Base-by-base conservation (phyloP, 176 grass and related monocot species). In the Tillandsia leiboldiana region DNA sequence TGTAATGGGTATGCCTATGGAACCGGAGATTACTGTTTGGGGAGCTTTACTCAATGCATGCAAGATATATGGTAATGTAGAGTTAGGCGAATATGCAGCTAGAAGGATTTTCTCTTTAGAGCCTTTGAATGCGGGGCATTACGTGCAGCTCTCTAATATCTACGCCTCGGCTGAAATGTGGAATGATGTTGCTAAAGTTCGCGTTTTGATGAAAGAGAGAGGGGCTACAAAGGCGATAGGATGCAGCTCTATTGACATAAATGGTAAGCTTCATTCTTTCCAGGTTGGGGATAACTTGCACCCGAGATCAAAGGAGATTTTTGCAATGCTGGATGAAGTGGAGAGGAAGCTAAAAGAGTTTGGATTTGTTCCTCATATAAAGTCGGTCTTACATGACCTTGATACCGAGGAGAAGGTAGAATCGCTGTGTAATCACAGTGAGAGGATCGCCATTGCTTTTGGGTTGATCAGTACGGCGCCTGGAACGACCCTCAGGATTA, bases 91-190 rank as follows among this genome's bases (percentile, higher is more conserved):
- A 66, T 59, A 58, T 18, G 86, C 83, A 22, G 90, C 80, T 0
- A 69, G 76, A 0, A 77, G 64, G 26, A 88, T 93, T 33, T 93
- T 93, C 79, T 70, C 84, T 68, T 50, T 89, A 28, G 83, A 86
- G 64, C 73, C 79, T 50, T 85, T 70, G 12, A 86, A 88, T 50
- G 74, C 80, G 8, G 86, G 90, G 64, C 90, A 89, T 23, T 89
- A 93, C 59, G 86, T 93, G 51, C 86, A 93, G 64, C 86, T 93
- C 26, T 81, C 90, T 72, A 93, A 89, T 65, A 79, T 93, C 50
- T 93, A 93, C 52, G 86, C 86, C 70, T 86, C 86, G 0, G 77
- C 49, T 0, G 83, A 77, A 66, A 89, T 89, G 90, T 93, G 90
- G 90, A 79, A 20, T 67, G 83, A 89, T 65, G 90, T 89, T 27